These are phyloP conservation scores for Phaffia tasmanica DNA, from an alignment of 768 basidiomycete species.

Conservation along the genomic window DNA sequence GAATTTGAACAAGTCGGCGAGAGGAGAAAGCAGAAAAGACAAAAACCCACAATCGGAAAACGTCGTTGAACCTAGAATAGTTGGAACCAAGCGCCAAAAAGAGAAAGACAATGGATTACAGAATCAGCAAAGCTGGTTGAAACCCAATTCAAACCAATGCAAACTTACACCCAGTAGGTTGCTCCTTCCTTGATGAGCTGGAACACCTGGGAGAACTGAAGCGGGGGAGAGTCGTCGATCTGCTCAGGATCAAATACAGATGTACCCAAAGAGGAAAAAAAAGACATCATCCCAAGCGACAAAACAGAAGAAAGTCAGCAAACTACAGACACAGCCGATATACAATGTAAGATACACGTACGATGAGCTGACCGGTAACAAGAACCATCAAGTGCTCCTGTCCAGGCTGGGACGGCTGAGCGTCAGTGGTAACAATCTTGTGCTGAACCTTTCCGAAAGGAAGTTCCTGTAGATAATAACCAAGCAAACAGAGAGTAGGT, in stretches of 20 bases:
- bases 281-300: background rate
- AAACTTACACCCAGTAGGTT: slow-evolving; percentile 73
- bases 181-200: slow-evolving; percentile 66
- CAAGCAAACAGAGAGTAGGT: background rate
- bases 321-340: background rate
- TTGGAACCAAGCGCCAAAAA: background rate
- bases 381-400: slow-evolving; percentile 50
- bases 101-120: background rate
- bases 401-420: slow-evolving; percentile 68
- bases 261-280: background rate
- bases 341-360: slow-evolving; percentile 38
- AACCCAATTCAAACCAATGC: background rate
- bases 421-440: slow-evolving; percentile 69
- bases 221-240: slow-evolving; percentile 70
- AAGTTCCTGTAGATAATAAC: slow-evolving; percentile 45
- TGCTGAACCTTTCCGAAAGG: slow-evolving; percentile 76
- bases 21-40: background rate
- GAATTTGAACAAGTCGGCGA: background rate
- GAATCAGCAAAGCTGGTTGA: slow-evolving; percentile 18
- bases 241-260: slow-evolving; percentile 33
- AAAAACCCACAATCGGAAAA: slow-evolving; percentile 29
- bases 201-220: slow-evolving; percentile 88
- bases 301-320: background rate
- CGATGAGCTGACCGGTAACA: slow-evolving; percentile 76
- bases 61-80: slow-evolving; percentile 38